phyloP scores from a whole-genome alignment of 495 filamentous ascomycete species.

The Xylaria sp. region DNA sequence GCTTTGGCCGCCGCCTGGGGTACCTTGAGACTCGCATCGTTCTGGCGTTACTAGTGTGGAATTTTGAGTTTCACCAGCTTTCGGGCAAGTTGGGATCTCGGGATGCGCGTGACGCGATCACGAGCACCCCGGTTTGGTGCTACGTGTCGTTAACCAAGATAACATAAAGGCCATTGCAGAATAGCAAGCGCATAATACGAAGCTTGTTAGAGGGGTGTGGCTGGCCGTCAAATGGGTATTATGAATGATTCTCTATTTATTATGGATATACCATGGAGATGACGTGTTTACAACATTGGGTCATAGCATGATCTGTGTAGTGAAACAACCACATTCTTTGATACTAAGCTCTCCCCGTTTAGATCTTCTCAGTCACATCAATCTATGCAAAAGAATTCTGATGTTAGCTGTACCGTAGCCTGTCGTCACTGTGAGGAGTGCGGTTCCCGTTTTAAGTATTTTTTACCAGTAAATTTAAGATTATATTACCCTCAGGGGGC shows the following conservation, averaged over 20 bases:
- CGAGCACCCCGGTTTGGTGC: slow-evolving; percentile 2
- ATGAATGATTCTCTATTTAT: background rate
- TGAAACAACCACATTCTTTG: background rate
- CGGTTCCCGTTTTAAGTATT: background rate
- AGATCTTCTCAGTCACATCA: background rate
- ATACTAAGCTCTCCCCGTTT: background rate
- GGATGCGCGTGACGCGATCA: slow-evolving; percentile 8
- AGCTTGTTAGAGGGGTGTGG: background rate
- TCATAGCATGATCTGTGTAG: background rate
- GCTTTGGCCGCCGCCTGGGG: slow-evolving; percentile 47
- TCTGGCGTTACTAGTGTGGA: slow-evolving; percentile 44
- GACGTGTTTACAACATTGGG: background rate
- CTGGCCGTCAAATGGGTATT: background rate
- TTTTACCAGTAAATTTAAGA: background rate
- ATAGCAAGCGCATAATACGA: background rate
- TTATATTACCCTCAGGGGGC: background rate
- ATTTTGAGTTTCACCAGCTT: slow-evolving; percentile 43
- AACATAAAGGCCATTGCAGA: background rate
- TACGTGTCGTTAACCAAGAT: slow-evolving; percentile 19
- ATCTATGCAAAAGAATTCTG: background rate
- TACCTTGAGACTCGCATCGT: slow-evolving; percentile 43
- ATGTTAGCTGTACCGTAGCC: background rate
- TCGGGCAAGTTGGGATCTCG: slow-evolving; percentile 29
- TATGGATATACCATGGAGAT: background rate
- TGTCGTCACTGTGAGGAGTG: background rate